These are phyloP conservation scores for Fusarium pilosicola DNA, from an alignment of 2,329 filamentous ascomycete genomes.

Conservation along the genomic window DNA sequence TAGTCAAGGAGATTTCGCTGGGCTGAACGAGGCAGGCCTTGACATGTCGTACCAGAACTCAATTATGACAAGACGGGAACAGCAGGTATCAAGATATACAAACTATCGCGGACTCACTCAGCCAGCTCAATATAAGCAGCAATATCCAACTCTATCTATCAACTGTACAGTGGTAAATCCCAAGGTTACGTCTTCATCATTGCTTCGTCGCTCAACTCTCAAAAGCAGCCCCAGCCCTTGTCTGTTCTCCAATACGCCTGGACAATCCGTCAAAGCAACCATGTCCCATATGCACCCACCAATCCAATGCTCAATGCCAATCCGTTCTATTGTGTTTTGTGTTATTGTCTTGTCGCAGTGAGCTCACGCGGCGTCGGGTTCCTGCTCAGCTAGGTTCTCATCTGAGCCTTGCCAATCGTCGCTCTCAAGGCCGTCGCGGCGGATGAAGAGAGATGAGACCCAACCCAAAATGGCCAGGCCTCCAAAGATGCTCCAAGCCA, in stretches of 20 bases:
- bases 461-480: constrained; percentile 85
- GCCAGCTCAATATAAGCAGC: neutral
- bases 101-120: neutral
- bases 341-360: too few species aligned
- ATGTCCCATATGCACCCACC: neutral
- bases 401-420: constrained; percentile 59
- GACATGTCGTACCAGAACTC: neutral
- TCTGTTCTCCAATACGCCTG: constrained; percentile 6
- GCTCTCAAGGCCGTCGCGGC: constrained; percentile 69
- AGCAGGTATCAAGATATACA: neutral
- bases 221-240: neutral
- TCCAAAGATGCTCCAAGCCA: constrained; percentile 89
- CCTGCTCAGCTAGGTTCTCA: constrained; percentile 11
- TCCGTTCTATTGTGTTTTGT: constrained; percentile 6
- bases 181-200: neutral
- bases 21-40: too few species aligned
- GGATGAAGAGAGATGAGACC: constrained; percentile 80
- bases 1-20: neutral
- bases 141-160: neutral
- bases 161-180: neutral
- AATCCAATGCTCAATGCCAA: constrained; percentile 3
- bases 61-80: too few species aligned
- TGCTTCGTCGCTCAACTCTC: constrained; percentile 6
- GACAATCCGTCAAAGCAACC: neutral
- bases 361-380: constrained; percentile 9